A percentile compares a stretch with the other conserved stretches of the same genome.
Evolutionary conservation across 2,329 filamentous ascomycete species (phyloP).

Genomic region (Cytospora schulzeri): DNA sequence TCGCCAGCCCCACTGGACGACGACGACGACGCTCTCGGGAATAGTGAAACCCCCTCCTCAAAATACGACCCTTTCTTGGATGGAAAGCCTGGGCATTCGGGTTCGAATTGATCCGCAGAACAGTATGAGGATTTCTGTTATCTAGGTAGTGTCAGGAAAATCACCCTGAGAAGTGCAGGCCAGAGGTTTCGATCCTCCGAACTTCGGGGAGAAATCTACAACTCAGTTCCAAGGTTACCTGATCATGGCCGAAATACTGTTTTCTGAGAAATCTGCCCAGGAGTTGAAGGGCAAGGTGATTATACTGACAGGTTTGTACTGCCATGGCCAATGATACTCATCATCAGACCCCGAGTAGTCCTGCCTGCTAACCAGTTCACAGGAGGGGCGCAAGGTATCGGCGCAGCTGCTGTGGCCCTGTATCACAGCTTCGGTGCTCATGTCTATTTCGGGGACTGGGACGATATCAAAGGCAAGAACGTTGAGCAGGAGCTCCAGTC

Average conservation of each 20-base stretch:
- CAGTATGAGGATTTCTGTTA: no score
- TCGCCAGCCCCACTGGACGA: no score
- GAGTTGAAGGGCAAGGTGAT: slow-evolving; percentile 29
- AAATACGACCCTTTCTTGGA: no score
- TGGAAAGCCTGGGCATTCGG: no score
- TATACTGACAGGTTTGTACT: slow-evolving; percentile 28
- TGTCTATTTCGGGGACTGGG: slow-evolving; percentile 36
- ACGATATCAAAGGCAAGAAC: slow-evolving; percentile 28
- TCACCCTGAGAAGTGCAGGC: no score
- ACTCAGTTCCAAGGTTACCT: no score
- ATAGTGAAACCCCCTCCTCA: no score
- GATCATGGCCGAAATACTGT: slow-evolving; percentile 28
- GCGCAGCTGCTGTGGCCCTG: slow-evolving; percentile 32
- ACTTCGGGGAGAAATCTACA: no score
- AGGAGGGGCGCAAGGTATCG: slow-evolving; percentile 35
- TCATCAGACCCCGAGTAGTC: neutral
- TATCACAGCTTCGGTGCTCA: slow-evolving; percentile 32
- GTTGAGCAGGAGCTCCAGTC: slow-evolving; percentile 26
- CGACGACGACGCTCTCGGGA: no score
- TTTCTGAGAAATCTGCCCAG: slow-evolving; percentile 23
- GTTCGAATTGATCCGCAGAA: no score
- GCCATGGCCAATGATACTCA: neutral
- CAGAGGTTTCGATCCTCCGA: no score
- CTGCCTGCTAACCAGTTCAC: neutral
- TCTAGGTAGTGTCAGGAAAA: no score